phyloP scores from a whole-genome alignment of 1,139 yeast genomes.

The Saccharomycopsis hybrid region DNA sequence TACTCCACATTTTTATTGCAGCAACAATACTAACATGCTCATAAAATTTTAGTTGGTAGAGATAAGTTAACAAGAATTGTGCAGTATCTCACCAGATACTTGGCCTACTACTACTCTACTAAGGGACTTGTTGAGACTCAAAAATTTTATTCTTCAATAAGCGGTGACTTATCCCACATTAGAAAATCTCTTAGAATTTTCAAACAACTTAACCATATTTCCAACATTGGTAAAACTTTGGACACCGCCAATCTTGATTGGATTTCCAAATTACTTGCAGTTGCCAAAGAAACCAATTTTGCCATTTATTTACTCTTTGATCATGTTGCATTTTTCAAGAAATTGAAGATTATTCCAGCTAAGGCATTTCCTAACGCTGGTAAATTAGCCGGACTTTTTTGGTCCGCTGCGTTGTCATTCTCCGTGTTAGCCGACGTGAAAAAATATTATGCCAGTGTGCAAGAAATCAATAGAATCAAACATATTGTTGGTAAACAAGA shows the following conservation, averaged over 20 bases:
- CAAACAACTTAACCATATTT: slow-evolving; percentile 18
- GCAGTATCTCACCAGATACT: slow-evolving; percentile 15
- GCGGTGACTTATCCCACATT: slow-evolving; percentile 14
- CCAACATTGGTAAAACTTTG: slow-evolving; percentile 11
- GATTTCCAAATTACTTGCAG: not conserved
- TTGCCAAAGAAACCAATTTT: slow-evolving; percentile 7
- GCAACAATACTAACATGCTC: no score
- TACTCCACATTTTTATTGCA: no score
- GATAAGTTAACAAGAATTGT: slow-evolving; percentile 17
- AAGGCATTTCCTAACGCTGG: slow-evolving; percentile 12
- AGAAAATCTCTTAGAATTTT: slow-evolving; percentile 17
- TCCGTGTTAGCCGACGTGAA: slow-evolving; percentile 11
- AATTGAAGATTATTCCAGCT: slow-evolving; percentile 5
- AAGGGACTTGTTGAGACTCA: not conserved
- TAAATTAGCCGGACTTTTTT: slow-evolving; percentile 10
- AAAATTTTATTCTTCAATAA: slow-evolving; percentile 1
- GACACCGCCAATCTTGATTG: not conserved
- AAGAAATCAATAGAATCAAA: not conserved
- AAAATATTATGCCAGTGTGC: not conserved
- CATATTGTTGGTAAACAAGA: not conserved
- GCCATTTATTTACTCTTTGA: slow-evolving; percentile 17
- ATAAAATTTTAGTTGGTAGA: slow-evolving; percentile 13
- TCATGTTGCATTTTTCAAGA: slow-evolving; percentile 11
- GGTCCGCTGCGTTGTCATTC: slow-evolving; percentile 17
- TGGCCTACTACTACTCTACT: slow-evolving; percentile 6